Base-by-base conservation (phyloP, 2,329 filamentous ascomycete genomes). In the Metarhizium brunneum region DNA sequence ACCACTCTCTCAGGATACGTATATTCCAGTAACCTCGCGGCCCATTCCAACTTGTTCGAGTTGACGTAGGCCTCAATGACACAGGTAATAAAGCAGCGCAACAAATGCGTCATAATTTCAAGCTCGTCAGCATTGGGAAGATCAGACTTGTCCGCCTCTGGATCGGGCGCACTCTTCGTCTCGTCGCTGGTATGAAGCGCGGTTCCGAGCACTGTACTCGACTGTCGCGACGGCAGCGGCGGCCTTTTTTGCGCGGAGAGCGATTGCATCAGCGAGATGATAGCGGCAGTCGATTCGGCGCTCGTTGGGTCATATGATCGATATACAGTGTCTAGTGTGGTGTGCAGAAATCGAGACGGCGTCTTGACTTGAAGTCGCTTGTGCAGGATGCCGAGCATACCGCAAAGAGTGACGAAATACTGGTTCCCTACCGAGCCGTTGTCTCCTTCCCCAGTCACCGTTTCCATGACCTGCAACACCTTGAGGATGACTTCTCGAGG, bases 401-500 rank as follows among this genome's bases (percentile, higher is more conserved):
- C 83, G 36, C 91, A 76, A 3, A 92, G 74, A 6, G 81, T 79
- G 61, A 87, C 82, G 66, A 91, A 91, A 59, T 84, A 84, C 55
- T 71, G 64, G 52, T 61, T 65, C 29, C 63, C 64, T 20, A 71
- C 69, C 10, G 68, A 68, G 7, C 72, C 71, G 7, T 73, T 68
- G 5, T 73, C 70, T 11, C 60, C 64, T 1, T 70, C 71, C 1
- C 67, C 65, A 47, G 70, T 67, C 5, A 71, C 68, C 50, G 81
- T 77, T 53, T 87, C 82, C 58, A 94, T 74, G 14, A 83, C 81
- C 67, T 92, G 88, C 30, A 89, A 85, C 35, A 90, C 83, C 67
- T 92, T 92, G 62, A 94, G 76, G 57, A 92, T 86, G 49, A 91
- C 87, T 69, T 94, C 89, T 52, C 88, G 78, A 1, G 89, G 89